phyloP scores from a whole-genome alignment of 2,329 filamentous ascomycete species.

The Diaporthe helianthi region DNA sequence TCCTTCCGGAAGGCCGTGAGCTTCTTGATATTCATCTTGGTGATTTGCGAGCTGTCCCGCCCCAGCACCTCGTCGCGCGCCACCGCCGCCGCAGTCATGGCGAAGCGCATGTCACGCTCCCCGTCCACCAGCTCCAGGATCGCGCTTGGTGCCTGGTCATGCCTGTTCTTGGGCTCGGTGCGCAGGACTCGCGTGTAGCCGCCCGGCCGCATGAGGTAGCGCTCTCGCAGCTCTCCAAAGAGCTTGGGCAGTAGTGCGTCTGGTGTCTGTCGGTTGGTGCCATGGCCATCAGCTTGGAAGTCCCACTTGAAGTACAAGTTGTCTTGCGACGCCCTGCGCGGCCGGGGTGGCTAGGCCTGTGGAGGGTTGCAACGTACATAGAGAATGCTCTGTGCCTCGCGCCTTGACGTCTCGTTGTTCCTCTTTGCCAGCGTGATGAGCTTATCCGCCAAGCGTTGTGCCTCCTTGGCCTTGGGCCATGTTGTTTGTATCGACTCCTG shows the following conservation, averaged over 20 bases:
- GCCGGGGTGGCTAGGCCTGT: slow-evolving; percentile 51
- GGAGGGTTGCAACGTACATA: slow-evolving; percentile 70
- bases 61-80: slow-evolving; percentile 67
- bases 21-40: slow-evolving; percentile 80
- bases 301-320: fast-evolving
- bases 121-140: slow-evolving; percentile 96
- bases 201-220: slow-evolving; percentile 81
- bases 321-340: too few species aligned
- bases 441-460: slow-evolving; percentile 91
- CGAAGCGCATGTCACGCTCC: slow-evolving; percentile 91
- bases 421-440: slow-evolving; percentile 92
- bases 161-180: slow-evolving; percentile 86
- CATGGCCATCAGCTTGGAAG: neutral
- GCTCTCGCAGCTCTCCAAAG: slow-evolving; percentile 80
- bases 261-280: slow-evolving; percentile 61
- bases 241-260: slow-evolving; percentile 80
- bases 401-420: slow-evolving; percentile 82
- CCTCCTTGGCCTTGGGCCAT: slow-evolving; percentile 96
- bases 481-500: slow-evolving; percentile 95
- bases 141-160: slow-evolving; percentile 88
- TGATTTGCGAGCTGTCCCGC: slow-evolving; percentile 71
- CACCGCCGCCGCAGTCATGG: slow-evolving; percentile 87
- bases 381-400: slow-evolving; percentile 80
- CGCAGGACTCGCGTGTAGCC: slow-evolving; percentile 95
- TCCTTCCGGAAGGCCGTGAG: slow-evolving; percentile 76